A percentile compares a stretch with the other conserved stretches of the same genome.
Conservation (phyloP, 345 rosid species). For the Salix koriyanagi region DNA sequence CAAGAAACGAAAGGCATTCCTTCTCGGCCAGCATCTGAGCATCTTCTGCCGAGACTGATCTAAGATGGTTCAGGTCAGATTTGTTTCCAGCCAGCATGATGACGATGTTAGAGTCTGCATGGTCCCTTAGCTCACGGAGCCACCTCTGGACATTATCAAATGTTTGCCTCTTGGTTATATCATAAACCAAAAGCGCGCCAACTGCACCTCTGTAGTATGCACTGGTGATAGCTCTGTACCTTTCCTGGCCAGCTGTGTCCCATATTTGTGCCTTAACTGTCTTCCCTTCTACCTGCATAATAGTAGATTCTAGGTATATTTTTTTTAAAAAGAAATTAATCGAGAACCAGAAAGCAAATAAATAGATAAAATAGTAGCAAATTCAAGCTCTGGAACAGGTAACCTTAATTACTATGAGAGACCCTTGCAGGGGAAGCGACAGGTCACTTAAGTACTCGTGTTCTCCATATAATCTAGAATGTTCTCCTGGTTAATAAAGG, state of each 20-base stretch:
- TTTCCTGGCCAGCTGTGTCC: conserved; percentile 73
- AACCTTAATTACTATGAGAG: background rate
- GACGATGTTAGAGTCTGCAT: conserved; percentile 72
- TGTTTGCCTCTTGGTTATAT: conserved; percentile 64
- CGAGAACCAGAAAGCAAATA: background rate
- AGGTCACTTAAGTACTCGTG: background rate
- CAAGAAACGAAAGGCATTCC: conserved; percentile 50
- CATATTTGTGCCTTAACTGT: conserved; percentile 73
- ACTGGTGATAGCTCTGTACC: conserved; percentile 69
- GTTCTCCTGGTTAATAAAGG: background rate
- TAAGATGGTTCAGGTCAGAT: conserved; percentile 53
- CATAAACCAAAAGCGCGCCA: conserved; percentile 62
- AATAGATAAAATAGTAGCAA: background rate
- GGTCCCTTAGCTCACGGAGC: conserved; percentile 62
- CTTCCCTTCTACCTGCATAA: conserved; percentile 58
- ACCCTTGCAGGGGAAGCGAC: background rate
- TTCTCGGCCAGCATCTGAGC: conserved; percentile 44
- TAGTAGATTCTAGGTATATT: background rate
- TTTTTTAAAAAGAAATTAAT: background rate
- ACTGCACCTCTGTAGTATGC: conserved; percentile 74
- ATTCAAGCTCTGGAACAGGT: background rate
- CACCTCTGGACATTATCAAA: conserved; percentile 59
- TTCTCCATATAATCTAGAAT: background rate
- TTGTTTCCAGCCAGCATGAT: conserved; percentile 71
- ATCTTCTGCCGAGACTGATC: conserved; percentile 37